phyloP scores from a whole-genome alignment of 2,329 filamentous ascomycete species.

The Pseudogymnoascus sp. region DNA sequence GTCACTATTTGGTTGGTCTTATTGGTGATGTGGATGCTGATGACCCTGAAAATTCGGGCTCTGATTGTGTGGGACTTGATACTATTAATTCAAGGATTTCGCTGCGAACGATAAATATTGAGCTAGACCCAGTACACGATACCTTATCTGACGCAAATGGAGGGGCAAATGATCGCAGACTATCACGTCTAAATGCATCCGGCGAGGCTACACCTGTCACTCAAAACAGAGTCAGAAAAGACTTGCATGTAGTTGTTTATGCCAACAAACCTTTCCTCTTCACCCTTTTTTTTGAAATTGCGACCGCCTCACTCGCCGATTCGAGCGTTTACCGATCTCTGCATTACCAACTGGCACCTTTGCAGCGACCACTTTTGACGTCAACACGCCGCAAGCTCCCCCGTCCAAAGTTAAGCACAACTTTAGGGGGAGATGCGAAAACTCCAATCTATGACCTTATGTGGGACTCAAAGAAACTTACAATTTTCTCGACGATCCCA shows the following conservation, averaged over 20 bases:
- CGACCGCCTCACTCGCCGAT: conserved; percentile 49
- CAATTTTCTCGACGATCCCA: conserved; percentile 55
- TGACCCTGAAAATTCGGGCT: conserved; percentile 13
- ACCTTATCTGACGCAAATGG: conserved; percentile 37
- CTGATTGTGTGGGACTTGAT: conserved; percentile 10
- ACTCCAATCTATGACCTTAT: conserved; percentile 52
- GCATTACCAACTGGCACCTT: conserved; percentile 50
- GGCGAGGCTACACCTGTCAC: conserved; percentile 30
- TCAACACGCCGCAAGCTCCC: conserved; percentile 50
- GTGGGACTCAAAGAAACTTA: conserved; percentile 49
- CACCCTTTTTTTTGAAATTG: conserved; percentile 59
- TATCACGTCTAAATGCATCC: conserved; percentile 22
- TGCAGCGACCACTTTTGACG: conserved; percentile 46
- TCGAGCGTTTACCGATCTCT: conserved; percentile 50
- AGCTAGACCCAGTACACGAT: conserved; percentile 41
- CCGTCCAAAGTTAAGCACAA: conserved; percentile 32
- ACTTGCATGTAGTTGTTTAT: conserved; percentile 63
- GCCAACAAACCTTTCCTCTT: conserved; percentile 69
- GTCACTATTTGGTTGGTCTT: conserved; percentile 59
- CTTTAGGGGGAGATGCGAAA: conserved; percentile 15
- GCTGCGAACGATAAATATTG: conserved; percentile 58
- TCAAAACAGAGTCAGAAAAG: conserved; percentile 47
- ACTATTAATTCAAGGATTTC: conserved; percentile 46
- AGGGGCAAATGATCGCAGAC: conserved; percentile 23
- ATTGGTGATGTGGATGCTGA: conserved; percentile 52